Percentiles rank a stretch among this genome's conserved stretches.
These are phyloP conservation scores for Calonectria naviculata DNA, from an alignment of 2,329 filamentous ascomycete species.

Conservation along the genomic window DNA sequence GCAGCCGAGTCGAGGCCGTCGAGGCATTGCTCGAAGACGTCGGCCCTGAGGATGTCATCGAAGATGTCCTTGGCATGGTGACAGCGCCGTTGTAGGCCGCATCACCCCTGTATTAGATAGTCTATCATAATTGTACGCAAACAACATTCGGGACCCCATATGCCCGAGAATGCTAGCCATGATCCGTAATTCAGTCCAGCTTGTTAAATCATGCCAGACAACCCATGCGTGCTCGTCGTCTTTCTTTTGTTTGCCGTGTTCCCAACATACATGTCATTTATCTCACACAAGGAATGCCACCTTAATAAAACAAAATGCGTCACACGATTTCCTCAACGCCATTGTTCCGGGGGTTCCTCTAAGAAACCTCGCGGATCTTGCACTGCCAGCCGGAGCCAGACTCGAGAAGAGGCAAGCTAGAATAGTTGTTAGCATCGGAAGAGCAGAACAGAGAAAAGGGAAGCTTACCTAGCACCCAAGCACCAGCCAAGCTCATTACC, in stretches of 20 bases:
- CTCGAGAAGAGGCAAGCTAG: conserved; percentile 83
- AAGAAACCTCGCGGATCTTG: conserved; percentile 81
- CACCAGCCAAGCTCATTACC: conserved; percentile 98
- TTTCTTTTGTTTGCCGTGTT: conserved; percentile 30
- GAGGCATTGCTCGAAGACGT: conserved; percentile 72
- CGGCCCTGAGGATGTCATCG: conserved; percentile 71
- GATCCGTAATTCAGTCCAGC: conserved; percentile 28
- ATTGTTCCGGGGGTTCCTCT: conserved; percentile 41
- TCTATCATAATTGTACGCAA: conserved; percentile 42
- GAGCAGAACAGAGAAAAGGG: not conserved
- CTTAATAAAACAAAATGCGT: conserved; percentile 34
- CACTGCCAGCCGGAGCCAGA: conserved; percentile 91
- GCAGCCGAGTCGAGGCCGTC: conserved; percentile 80
- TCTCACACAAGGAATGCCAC: conserved; percentile 28
- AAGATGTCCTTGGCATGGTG: conserved; percentile 70
- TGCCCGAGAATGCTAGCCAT: conserved; percentile 30
- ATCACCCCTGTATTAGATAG: conserved; percentile 38
- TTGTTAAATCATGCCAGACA: conserved; percentile 30
- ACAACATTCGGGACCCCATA: conserved; percentile 31
- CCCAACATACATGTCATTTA: conserved; percentile 37
- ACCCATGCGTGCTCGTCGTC: conserved; percentile 20
- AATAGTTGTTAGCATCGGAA: conserved; percentile 25
- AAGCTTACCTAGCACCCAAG: conserved; percentile 87
- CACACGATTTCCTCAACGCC: conserved; percentile 38
- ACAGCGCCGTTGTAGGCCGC: conserved; percentile 57